Base-by-base conservation (phyloP, 192 early-diverging fungal genomes). In the Coemansia sp. region DNA sequence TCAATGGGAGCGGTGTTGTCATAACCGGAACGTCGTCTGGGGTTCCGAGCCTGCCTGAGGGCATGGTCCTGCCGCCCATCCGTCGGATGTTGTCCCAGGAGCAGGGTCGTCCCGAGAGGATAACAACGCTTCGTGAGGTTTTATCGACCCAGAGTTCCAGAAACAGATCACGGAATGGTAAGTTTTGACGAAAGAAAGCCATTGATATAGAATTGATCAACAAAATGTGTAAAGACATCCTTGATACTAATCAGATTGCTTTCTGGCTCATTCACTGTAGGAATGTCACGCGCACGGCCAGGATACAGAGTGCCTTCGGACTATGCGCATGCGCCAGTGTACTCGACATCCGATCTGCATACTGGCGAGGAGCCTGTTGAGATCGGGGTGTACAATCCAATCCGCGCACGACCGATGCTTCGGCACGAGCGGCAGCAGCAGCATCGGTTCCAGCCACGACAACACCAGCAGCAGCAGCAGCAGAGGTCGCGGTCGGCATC, bases 311-410 rank as follows among this genome's bases (percentile, higher is more conserved):
- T 39, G 65, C 55, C 43, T 8, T n/a, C 15, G 32, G 41, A 48
- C 57, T 32, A 18, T 19, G 9, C 43, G 9, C 72, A 47, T 16
- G 54, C 66, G 8, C 72, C 72, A 19, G 32, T 68, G 12, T 65
- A 65, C 13, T 59, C 72, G 1, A 52, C 48, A 5, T 26, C 47
- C 0, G 13, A 39, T 37, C 60, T 54, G 4, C 78, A 80, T 41
- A 76, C 73, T 0, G 78, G 73, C 64, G 64, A 75, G 26, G 78
- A 80, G 61, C 78, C 78, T 1, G 69, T 80, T 12, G 66, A 69
- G 61, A 42, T 67, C 8, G 75, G 71, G 57, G 75, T 82, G 2
- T 77, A 82, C 63, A 61, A 68, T 42, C 75, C 75, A 0, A 82
- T 76, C 19, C 70, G 67, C 42, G 55, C 79, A 36, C 73, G 72